Conservation (phyloP, 306 rosid species). For the Quercus ilex region DNA sequence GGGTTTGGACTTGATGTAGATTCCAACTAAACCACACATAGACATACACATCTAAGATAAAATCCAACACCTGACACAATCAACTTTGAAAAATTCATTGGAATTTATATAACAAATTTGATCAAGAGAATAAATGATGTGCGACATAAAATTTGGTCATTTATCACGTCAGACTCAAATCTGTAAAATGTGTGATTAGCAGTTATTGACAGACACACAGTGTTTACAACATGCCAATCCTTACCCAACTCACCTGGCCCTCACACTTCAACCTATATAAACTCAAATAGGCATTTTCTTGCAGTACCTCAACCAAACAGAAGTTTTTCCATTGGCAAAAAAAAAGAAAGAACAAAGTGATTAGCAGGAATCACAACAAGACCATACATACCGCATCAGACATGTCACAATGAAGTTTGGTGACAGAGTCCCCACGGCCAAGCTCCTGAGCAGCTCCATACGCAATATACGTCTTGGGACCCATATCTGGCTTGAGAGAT, state of each 20-base stretch:
- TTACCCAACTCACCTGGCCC: neutral
- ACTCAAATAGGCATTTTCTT: neutral
- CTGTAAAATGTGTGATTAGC: too few species aligned
- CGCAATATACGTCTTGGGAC: slow-evolving; percentile 91
- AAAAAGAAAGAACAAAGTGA: neutral
- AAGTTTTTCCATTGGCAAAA: neutral
- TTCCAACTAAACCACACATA: neutral
- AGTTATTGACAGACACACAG: too few species aligned
- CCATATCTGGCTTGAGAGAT: slow-evolving; percentile 70
- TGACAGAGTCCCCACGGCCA: slow-evolving; percentile 93
- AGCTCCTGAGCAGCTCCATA: slow-evolving; percentile 79
- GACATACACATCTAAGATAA: neutral
- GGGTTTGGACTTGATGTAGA: neutral
- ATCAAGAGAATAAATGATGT: neutral
- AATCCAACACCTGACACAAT: neutral
- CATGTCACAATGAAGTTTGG: slow-evolving; percentile 94
- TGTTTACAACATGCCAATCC: neutral
- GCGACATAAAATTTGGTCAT: too few species aligned
- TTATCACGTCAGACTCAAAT: fast-evolving
- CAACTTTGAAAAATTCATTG: neutral
- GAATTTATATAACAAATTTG: neutral
- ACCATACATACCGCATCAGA: slow-evolving; percentile 70
- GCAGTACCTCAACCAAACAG: neutral
- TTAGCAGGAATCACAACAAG: neutral
- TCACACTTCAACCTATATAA: neutral